Base-by-base conservation (phyloP, 441 rosid genomes). In the Pelargonium myrrhifolium region DNA sequence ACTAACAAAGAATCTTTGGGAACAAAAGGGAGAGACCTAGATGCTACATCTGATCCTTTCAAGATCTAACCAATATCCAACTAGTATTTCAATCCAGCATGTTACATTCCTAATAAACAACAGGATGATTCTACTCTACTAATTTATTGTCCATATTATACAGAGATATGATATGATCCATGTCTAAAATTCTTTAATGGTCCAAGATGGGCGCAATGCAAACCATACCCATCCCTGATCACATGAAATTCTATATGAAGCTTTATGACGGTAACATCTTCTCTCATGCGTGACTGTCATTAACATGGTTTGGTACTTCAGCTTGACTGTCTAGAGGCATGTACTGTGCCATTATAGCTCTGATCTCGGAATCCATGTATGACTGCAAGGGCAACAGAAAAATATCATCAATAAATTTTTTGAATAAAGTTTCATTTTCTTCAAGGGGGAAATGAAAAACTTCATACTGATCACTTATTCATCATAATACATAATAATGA, bases 341-440 rank as follows among this genome's bases (percentile, higher is more conserved):
- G 81, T 95, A 95, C 77, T 95, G 99, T 26, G 99, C 98, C 99
- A 95, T 92, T 75, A 95, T 95, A 26, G 99, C 97, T 80, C 98
- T 85, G 81, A 95, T 95, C 84, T 95, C 99, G 1, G 99, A 95
- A 80, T 95, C 98, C 99, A 95, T 95, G 86, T 95, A 92, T 15
- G 82, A 85, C 99, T 95, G 93, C 81, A 74, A 70, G 62, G 65
- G 71, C 7, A 47, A 67, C 45, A 43, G 8, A 43, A 53, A 22
- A 58, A 56, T 18, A 18, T 22, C 21, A 21, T n/a, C 40, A 35
- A 24, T 40, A 62, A 64, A 47, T 24, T 49, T 62, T 20, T 31
- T n/a, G 21, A 24, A 67, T 26, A 3, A 37, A 20, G 35, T 37
- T 37, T 37, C 40, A 37, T 37, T 37, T 37, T 37, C 40, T 37